Conservation (phyloP, 2,329 filamentous ascomycete genomes). For the Aspergillus luchuensis region DNA sequence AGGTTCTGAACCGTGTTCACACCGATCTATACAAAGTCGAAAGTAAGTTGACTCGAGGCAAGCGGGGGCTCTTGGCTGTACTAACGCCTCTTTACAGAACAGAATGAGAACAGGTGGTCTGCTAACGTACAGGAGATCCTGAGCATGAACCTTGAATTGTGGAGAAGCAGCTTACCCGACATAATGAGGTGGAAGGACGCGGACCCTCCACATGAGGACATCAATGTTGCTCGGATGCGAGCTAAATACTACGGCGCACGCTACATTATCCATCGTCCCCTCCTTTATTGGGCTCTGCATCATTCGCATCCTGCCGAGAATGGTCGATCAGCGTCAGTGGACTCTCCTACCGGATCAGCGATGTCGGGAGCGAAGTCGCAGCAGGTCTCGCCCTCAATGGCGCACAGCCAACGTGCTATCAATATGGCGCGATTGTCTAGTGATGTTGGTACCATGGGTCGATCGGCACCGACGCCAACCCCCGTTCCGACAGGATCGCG, state of each 20-base stretch:
- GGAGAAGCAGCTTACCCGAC: slow-evolving; percentile 54
- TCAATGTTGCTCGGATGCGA: slow-evolving; percentile 79
- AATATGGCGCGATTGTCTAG: slow-evolving; percentile 37
- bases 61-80: not conserved
- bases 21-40: slow-evolving; percentile 55
- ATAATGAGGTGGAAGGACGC: slow-evolving; percentile 64
- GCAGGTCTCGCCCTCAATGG: slow-evolving; percentile 40
- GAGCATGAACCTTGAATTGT: slow-evolving; percentile 54
- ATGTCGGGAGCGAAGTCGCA: slow-evolving; percentile 33
- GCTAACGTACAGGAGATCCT: slow-evolving; percentile 45
- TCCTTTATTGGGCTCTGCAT: slow-evolving; percentile 64
- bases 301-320: slow-evolving; percentile 40
- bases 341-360: slow-evolving; percentile 37
- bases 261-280: slow-evolving; percentile 85
- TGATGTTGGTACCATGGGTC: slow-evolving; percentile 37
- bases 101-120: slow-evolving; percentile 38
- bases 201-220: slow-evolving; percentile 72
- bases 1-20: slow-evolving; percentile 59
- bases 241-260: slow-evolving; percentile 94
- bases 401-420: slow-evolving; percentile 32
- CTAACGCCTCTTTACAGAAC: slow-evolving; percentile 18
- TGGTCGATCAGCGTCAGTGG: slow-evolving; percentile 37
- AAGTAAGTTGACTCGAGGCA: slow-evolving; percentile 24
- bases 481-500: not conserved
- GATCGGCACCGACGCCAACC: slow-evolving; percentile 8